Conservation (phyloP, 139 green algal species). For the Coccomyxa sp. region DNA sequence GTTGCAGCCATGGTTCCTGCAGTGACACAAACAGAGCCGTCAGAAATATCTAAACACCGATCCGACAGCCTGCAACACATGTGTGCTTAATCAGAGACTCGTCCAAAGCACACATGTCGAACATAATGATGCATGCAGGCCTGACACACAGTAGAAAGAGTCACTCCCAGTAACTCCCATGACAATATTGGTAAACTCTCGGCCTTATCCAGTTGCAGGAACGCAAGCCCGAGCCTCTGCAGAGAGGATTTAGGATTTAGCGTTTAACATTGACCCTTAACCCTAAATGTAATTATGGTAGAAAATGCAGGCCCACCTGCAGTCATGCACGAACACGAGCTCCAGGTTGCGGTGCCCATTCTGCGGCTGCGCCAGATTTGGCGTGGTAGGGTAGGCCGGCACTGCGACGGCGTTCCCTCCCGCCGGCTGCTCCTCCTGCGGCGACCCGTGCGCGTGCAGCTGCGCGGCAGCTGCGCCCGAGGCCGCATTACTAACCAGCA, state of each 20-base stretch:
- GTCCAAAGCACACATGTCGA: neutral
- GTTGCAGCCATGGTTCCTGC: constrained; percentile 35
- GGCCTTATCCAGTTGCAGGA: neutral
- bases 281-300: too few relatives aligned
- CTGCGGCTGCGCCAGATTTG: neutral
- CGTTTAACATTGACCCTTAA: neutral
- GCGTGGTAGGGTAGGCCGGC: too few relatives aligned
- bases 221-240: neutral
- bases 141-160: neutral
- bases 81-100: too few relatives aligned
- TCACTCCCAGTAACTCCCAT: neutral
- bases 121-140: neutral
- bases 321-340: constrained; percentile 27
- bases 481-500: neutral
- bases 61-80: too few relatives aligned
- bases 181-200: neutral
- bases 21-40: too few relatives aligned
- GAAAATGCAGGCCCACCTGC: neutral
- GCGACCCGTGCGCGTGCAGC: too few relatives aligned
- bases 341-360: constrained; percentile 6
- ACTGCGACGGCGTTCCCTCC: too few relatives aligned
- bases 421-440: too few relatives aligned
- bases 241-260: neutral
- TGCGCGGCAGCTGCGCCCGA: too few relatives aligned
- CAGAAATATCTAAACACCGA: too few relatives aligned